These are phyloP conservation scores for Wolfiporia cocos DNA, from an alignment of 1,284 basidiomycete species.

Conservation along the genomic window DNA sequence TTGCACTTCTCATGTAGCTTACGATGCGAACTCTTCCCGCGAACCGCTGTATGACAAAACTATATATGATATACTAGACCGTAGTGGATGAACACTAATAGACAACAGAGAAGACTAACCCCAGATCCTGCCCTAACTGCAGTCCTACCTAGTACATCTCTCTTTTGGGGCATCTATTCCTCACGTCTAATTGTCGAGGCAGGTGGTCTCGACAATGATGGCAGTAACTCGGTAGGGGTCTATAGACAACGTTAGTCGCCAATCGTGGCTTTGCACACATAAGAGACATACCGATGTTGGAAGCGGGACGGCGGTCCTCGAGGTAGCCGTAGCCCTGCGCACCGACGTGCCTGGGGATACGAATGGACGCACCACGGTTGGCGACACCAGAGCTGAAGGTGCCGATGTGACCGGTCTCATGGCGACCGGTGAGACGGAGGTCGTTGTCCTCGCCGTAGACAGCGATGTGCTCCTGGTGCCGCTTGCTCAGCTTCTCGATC, in stretches of 20 bases:
- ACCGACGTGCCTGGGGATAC: slow-evolving; percentile 90
- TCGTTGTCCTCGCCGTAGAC: slow-evolving; percentile 98
- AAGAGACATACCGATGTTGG: slow-evolving; percentile 82
- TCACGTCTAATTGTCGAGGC: slow-evolving; percentile 32
- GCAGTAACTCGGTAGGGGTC: slow-evolving; percentile 86
- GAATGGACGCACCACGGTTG: slow-evolving; percentile 95
- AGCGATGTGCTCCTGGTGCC: slow-evolving; percentile 89
- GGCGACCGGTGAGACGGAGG: slow-evolving; percentile 85
- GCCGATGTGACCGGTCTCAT: slow-evolving; percentile 97
- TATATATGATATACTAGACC: not conserved
- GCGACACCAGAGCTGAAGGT: slow-evolving; percentile 93
- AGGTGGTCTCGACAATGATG: slow-evolving; percentile 92
- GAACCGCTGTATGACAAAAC: too few species aligned
- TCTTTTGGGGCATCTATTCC: too few species aligned
- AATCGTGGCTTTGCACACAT: slow-evolving; percentile 8
- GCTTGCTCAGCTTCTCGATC: slow-evolving; percentile 84
- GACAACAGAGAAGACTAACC: not conserved
- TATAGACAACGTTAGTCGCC: slow-evolving; percentile 23
- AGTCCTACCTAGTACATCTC: too few species aligned
- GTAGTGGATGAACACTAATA: slow-evolving; percentile 7
- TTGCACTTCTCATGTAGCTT: slow-evolving; percentile 11
- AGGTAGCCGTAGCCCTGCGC: slow-evolving; percentile 93
- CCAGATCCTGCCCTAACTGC: too few species aligned
- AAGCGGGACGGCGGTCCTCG: slow-evolving; percentile 94
- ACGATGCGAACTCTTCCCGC: too few species aligned